Evolutionary conservation across 2,329 filamentous ascomycete genomes (phyloP).

Genomic region (Atkinsonella hypoxylon): DNA sequence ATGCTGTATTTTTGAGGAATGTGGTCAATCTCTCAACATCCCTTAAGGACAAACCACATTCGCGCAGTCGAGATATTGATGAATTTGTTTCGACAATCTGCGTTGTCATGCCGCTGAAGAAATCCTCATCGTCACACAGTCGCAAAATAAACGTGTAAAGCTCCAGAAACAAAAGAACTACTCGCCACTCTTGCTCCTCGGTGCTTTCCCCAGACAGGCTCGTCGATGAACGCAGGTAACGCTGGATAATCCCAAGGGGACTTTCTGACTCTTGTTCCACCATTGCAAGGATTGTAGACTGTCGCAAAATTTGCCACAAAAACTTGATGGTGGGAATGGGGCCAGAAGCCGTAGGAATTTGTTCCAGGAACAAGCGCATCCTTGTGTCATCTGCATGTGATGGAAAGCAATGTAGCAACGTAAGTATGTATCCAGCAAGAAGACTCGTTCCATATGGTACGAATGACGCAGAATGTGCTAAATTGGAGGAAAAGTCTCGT

Average conservation of each 20-base stretch:
- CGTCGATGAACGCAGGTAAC: slow-evolving; percentile 20
- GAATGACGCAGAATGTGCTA: slow-evolving; percentile 18
- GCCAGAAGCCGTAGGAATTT: slow-evolving; percentile 32
- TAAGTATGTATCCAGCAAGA: slow-evolving; percentile 77
- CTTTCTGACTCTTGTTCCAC: slow-evolving; percentile 18
- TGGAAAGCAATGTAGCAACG: slow-evolving; percentile 76
- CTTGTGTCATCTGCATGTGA: slow-evolving; percentile 73
- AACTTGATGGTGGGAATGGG: slow-evolving; percentile 50
- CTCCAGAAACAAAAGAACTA: slow-evolving; percentile 82
- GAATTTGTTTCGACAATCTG: slow-evolving; percentile 24
- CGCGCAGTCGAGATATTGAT: slow-evolving; percentile 37
- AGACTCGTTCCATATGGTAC: slow-evolving; percentile 41
- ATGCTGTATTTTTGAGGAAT: slow-evolving; percentile 85
- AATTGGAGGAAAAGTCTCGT: slow-evolving; percentile 20
- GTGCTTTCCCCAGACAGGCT: slow-evolving; percentile 10
- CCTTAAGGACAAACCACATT: slow-evolving; percentile 55
- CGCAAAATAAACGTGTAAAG: slow-evolving; percentile 87
- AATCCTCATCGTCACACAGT: slow-evolving; percentile 93
- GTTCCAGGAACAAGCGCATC: slow-evolving; percentile 73
- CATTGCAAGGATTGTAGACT: slow-evolving; percentile 28
- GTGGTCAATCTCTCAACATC: slow-evolving; percentile 65
- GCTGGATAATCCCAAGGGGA: slow-evolving; percentile 17
- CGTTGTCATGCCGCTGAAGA: slow-evolving; percentile 51
- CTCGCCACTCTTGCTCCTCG: slow-evolving; percentile 61
- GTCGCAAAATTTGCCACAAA: slow-evolving; percentile 58